These are phyloP conservation scores for Ogataea hybrid DNA, from an alignment of 1,139 yeast species.

Conservation along the genomic window DNA sequence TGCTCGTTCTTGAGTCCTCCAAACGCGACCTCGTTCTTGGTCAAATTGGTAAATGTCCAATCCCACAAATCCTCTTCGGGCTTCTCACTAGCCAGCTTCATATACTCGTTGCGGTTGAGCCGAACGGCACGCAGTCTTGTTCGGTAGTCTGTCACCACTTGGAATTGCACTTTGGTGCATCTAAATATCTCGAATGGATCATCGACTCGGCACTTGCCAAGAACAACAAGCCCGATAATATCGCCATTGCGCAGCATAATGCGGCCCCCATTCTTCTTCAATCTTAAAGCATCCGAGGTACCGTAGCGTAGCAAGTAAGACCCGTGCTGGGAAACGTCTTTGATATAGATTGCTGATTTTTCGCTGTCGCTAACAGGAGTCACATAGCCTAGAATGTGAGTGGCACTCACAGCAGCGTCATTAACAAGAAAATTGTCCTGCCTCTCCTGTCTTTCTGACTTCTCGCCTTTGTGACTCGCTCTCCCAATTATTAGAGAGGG, in stretches of 20 bases:
- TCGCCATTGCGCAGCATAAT: constrained; percentile 17
- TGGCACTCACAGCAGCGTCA: constrained; percentile 24
- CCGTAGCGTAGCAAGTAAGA: constrained; percentile 10
- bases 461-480: constrained; percentile 13
- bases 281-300: background rate
- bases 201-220: background rate
- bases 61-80: constrained; percentile 3
- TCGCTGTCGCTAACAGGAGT: constrained; percentile 2
- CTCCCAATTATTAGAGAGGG: constrained; percentile 22
- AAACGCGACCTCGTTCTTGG: background rate
- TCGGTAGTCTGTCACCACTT: constrained; percentile 15
- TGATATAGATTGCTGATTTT: constrained; percentile 4
- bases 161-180: constrained; percentile 23
- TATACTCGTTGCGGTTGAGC: constrained; percentile 14
- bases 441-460: constrained; percentile 5
- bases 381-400: constrained; percentile 18
- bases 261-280: background rate
- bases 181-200: constrained; percentile 14
- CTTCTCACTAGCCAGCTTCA: background rate
- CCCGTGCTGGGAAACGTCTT: constrained; percentile 23
- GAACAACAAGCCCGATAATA: constrained; percentile 20
- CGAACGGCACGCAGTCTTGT: constrained; percentile 12
- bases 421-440: constrained; percentile 16
- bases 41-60: background rate
- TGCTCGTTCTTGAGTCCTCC: constrained; percentile 4